These are phyloP conservation scores for Termitomyces sp. DNA, from an alignment of 768 basidiomycete genomes.

Conservation along the genomic window DNA sequence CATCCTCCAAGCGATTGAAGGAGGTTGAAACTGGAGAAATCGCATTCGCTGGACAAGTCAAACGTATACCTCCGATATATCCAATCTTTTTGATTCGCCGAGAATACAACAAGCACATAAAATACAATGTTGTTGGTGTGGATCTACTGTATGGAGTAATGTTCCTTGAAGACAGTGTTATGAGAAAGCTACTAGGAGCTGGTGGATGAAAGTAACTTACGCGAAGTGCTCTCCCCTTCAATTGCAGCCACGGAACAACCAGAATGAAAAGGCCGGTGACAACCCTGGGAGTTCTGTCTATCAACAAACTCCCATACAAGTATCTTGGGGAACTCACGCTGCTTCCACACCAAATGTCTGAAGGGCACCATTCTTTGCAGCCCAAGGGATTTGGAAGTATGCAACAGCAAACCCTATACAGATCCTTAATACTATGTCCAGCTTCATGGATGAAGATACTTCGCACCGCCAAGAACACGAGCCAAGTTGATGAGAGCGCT, in stretches of 20 bases:
- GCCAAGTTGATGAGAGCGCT: constrained; percentile 55
- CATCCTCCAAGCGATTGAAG: constrained; percentile 7
- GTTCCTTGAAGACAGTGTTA: constrained; percentile 1
- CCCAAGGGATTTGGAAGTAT: constrained; percentile 66
- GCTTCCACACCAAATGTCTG: constrained; percentile 60
- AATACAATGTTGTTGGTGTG: neutral
- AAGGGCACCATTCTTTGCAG: constrained; percentile 49
- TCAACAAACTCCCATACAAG: neutral
- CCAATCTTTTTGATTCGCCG: neutral
- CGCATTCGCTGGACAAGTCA: too few species aligned
- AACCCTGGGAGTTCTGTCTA: constrained; percentile 25
- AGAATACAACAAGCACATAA: neutral
- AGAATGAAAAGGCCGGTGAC: constrained; percentile 46
- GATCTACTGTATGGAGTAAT: constrained; percentile 9
- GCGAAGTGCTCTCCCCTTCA: constrained; percentile 39
- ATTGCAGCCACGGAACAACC: constrained; percentile 44
- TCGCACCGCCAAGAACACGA: constrained; percentile 44
- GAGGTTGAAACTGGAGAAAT: neutral
- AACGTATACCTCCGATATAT: too few species aligned
- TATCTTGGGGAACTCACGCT: constrained; percentile 33
- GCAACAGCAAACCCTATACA: constrained; percentile 51
- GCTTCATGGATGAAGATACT: neutral
- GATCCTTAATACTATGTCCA: neutral
- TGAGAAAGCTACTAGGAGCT: neutral
- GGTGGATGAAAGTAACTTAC: constrained; percentile 20